Evolutionary conservation across 345 rosid genomes (phyloP), one percentile per base, ranked within the genome.

Genomic region (Citrus sinensis): DNA sequence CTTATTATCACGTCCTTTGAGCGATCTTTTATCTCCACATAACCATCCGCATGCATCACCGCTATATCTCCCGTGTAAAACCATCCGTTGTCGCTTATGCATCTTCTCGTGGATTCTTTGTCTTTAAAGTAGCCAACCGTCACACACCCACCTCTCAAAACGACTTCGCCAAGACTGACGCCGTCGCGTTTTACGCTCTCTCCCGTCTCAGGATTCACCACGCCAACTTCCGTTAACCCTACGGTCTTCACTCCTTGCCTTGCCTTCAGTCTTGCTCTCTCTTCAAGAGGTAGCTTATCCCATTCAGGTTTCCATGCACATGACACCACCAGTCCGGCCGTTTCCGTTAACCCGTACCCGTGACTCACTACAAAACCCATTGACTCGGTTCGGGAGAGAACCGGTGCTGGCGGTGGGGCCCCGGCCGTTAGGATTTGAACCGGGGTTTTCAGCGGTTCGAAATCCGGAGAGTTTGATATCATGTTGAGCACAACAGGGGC

Each of bases 1-100:
- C 56, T 69, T 24, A 69, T 69, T 40, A 69, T 69, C 46, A 69
- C 58, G 14, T 69, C 73, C 35, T 69, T 69, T 11, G 73, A 40
- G 6, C 56, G 56, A 25, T 69, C 73, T 69, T 69, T 69, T 30
- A 69, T 69, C 58, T 69, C 56, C 7, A 69, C 2, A 42, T 69
- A 69, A 42, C 73, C 58, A 42, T 69, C 56, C 7, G 11, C 34
- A 7, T 69, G 73, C 73, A 69, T 25, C 10, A 69, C 56, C 27
- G 11, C 56, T 1, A 42, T 0, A 25, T 69, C 73, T 40, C 56
- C 56, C 0, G 34, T 69, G 20, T 69, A 25, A 46, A 69, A 42
- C 73, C 73, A 69, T 0, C 73, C 73, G 14, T 69, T 35, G 0
- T 25, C 69, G 22, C 69, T 69, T 20, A 40, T 40, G 56, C 73